Evolutionary conservation across 257 asterid genomes (phyloP).

Genomic region (Petunia axillaris): DNA sequence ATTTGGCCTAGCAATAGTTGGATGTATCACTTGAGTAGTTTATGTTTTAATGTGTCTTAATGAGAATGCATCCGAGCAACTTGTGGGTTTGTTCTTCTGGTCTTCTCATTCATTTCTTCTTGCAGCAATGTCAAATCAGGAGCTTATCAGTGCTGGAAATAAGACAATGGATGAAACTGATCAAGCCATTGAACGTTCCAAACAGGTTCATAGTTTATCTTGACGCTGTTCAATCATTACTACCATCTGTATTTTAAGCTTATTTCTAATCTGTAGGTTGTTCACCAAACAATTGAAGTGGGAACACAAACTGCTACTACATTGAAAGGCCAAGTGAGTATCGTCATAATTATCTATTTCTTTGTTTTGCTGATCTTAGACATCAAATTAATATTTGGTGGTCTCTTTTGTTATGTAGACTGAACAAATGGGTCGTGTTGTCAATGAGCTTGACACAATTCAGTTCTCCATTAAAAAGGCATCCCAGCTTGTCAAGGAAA

Average conservation of each 20-base stretch:
- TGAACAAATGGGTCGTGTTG: slow-evolving; percentile 99
- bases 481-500: slow-evolving; percentile 97
- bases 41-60: background rate
- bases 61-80: background rate
- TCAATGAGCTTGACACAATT: slow-evolving; percentile 92
- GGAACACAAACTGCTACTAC: slow-evolving; percentile 94
- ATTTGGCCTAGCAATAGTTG: background rate
- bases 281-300: slow-evolving; percentile 94
- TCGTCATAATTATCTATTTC: background rate
- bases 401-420: slow-evolving; percentile 53
- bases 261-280: slow-evolving; percentile 61
- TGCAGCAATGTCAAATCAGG: slow-evolving; percentile 95
- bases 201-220: slow-evolving; percentile 62
- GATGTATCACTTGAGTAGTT: background rate
- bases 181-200: slow-evolving; percentile 98
- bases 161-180: slow-evolving; percentile 96
- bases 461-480: slow-evolving; percentile 96
- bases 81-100: background rate
- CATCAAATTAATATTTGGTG: slow-evolving; percentile 16
- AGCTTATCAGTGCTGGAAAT: slow-evolving; percentile 79
- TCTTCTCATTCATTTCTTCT: slow-evolving; percentile 28
- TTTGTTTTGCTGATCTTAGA: slow-evolving; percentile 13
- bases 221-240: slow-evolving; percentile 27
- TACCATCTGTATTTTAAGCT: slow-evolving; percentile 29
- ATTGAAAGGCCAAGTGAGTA: slow-evolving; percentile 92